A percentile compares a stretch with the other conserved stretches of the same genome.
Conservation (phyloP, 306 rosid genomes). For the Prunus dulcis region DNA sequence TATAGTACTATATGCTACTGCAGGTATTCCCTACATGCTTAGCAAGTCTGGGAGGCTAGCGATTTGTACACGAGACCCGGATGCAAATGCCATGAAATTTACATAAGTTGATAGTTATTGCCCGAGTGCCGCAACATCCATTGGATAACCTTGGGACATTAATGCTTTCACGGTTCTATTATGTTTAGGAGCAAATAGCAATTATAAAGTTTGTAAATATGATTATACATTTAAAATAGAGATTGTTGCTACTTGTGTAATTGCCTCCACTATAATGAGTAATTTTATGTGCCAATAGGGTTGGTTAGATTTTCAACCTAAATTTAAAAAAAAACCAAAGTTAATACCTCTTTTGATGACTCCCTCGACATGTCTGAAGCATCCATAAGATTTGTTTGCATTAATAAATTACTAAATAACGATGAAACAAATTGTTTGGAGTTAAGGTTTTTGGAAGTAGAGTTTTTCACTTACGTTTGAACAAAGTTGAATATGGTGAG, state of each 20-base stretch:
- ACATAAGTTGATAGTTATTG: conserved; percentile 63
- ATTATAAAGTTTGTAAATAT: conserved; percentile 21
- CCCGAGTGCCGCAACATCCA: neutral
- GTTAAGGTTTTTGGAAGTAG: too few relatives aligned
- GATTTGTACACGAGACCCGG: conserved; percentile 82
- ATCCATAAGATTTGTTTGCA: too few relatives aligned
- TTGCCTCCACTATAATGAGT: too few relatives aligned
- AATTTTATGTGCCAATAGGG: too few relatives aligned
- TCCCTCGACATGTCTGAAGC: too few relatives aligned
- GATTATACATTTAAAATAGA: conserved; percentile 13
- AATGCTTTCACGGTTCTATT: conserved; percentile 2
- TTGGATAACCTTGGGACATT: neutral
- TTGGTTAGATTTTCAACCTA: too few relatives aligned
- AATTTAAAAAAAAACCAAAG: too few relatives aligned
- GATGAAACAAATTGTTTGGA: too few relatives aligned
- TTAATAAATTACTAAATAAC: too few relatives aligned
- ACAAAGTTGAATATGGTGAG: too few relatives aligned
- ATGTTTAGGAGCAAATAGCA: conserved; percentile 7
- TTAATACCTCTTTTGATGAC: too few relatives aligned
- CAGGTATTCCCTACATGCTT: conserved; percentile 84
- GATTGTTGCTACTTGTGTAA: neutral
- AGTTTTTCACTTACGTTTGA: too few relatives aligned
- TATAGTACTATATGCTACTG: neutral
- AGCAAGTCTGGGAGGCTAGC: conserved; percentile 96
- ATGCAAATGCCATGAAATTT: conserved; percentile 87